Base-by-base conservation (phyloP, 1,139 yeast genomes). In the Geotrichum restrictum region DNA sequence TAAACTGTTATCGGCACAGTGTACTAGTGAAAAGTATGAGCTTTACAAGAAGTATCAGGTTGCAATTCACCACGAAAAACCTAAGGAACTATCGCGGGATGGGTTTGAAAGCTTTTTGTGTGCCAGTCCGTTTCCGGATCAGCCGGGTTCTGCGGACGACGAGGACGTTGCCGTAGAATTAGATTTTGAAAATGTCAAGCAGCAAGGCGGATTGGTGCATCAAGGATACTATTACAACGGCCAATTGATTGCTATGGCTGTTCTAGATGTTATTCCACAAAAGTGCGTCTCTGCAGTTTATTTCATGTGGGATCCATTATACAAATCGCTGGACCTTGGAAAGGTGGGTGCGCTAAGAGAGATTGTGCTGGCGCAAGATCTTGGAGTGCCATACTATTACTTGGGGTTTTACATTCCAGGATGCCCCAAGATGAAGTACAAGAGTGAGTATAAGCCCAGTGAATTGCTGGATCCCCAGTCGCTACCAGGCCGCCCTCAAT, bases 251-350 rank as follows among this genome's bases (percentile, higher is more conserved):
- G 96, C 94, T 0, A 70, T 91, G 33, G 88, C 88, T 0, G 87
- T 89, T 0, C 65, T 86, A 27, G 98, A 91, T 66, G 72, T 89
- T 33, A 66, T 91, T 37, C 96, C 96, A 0, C 37, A 39, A 8
- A 68, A 80, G 16, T 85, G 91, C 0, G 68, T 91, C 0, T 88
- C 96, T 0, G 83, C 95, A 0, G 93, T 91, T 0, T 91, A 89
- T 64, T 85, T 89, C 62, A 81, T 89, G 16, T 88, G 95, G 88
- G 94, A 89, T 64, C 95, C 95, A 0, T 91, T 82, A 56, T 84
- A 76, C 65, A 81, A 83, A 1, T 75, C 80, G 53, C 70, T 84
- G 57, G 84, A 89, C 0, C 68, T 89, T 38, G 98, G 98, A 0
- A 86, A 88, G 31, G 66, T 89, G 1, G 82, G 91, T 54, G 94